phyloP scores from a whole-genome alignment of 2,329 filamentous ascomycete species.

The Penicillium concentricum region DNA sequence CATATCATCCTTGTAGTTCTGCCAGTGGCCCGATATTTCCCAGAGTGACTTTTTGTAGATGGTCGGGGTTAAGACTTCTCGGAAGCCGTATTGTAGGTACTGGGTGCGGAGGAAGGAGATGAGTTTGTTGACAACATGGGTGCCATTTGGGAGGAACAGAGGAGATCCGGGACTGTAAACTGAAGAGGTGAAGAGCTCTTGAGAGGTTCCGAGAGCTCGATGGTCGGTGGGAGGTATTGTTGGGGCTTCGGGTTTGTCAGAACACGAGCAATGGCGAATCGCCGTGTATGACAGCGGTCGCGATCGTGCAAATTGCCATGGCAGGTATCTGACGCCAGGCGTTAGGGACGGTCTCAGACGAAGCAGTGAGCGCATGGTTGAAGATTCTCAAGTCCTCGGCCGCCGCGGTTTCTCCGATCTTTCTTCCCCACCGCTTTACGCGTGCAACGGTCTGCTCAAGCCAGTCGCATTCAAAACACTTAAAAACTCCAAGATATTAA shows the following conservation, averaged over 20 bases:
- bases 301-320: slow-evolving; percentile 1
- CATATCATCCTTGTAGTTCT: slow-evolving; percentile 92
- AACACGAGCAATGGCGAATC: slow-evolving; percentile 23
- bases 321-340: not conserved
- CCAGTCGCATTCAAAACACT: slow-evolving; percentile 2
- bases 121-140: slow-evolving; percentile 79
- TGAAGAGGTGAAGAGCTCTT: slow-evolving; percentile 77
- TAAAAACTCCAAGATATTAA: not conserved
- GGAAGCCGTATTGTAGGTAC: slow-evolving; percentile 80
- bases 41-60: slow-evolving; percentile 89
- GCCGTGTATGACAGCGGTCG: slow-evolving; percentile 21
- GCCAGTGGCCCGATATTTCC: slow-evolving; percentile 81
- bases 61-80: slow-evolving; percentile 84
- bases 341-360: slow-evolving; percentile 18
- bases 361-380: slow-evolving; percentile 25
- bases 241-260: slow-evolving; percentile 25
- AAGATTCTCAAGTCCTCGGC: slow-evolving; percentile 7
- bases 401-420: slow-evolving; percentile 17
- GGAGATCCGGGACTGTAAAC: slow-evolving; percentile 81
- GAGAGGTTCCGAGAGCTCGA: slow-evolving; percentile 51
- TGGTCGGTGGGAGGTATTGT: slow-evolving; percentile 48
- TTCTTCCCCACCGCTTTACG: slow-evolving; percentile 23
- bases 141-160: slow-evolving; percentile 77
- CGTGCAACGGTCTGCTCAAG: not conserved
- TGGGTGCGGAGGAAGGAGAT: slow-evolving; percentile 78